Base-by-base conservation (phyloP, 163 green algal genomes). In the Prototheca cutis region DNA sequence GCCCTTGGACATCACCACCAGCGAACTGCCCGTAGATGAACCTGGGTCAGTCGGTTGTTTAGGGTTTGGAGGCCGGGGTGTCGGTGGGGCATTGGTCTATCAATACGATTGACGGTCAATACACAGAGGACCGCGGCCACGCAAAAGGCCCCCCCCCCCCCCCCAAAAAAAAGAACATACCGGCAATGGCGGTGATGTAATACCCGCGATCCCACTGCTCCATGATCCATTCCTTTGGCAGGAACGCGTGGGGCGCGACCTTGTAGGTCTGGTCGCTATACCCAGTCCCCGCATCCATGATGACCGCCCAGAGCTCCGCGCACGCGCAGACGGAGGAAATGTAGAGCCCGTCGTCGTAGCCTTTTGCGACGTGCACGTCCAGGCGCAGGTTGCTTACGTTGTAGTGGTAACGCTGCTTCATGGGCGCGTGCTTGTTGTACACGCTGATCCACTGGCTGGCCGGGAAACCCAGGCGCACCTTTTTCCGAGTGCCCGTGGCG, bases 171-270 rank as follows among this genome's bases (percentile, higher is more conserved):
- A n/a, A n/a, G n/a, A n/a, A n/a, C n/a, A n/a, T n/a, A n/a, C n/a
- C 74, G 47, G 83, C 82, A 24, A 89, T 67, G 13, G 66, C 55
- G 29, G 76, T 81, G 70, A 84, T 84, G 55, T 81, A 79, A 63
- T 65, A 80, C 27, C 76, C 76, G 18, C 60, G 23, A 42, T 84
- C 76, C 76, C 76, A 84, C n/a, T 69, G 60, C 57, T 84, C 61
- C 60, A 72, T 73, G 70, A 81, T 75, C 72, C 70, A 80, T 5
- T 79, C 73, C 57, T 75, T 76, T 49, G 75, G 75, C 54, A 83
- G 61, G 58, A 83, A 80, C 2, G 53, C 34, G 27, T 52, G 25
- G 7, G 54, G 53, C 2, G 62, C 27, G 4, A 82, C 58, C 13
- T 53, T 58, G 70, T 78, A 73, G 24, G 72, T 31, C 66, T 81